Base-by-base conservation (phyloP, 2,329 filamentous ascomycete species). In the Diplodia mutila region DNA sequence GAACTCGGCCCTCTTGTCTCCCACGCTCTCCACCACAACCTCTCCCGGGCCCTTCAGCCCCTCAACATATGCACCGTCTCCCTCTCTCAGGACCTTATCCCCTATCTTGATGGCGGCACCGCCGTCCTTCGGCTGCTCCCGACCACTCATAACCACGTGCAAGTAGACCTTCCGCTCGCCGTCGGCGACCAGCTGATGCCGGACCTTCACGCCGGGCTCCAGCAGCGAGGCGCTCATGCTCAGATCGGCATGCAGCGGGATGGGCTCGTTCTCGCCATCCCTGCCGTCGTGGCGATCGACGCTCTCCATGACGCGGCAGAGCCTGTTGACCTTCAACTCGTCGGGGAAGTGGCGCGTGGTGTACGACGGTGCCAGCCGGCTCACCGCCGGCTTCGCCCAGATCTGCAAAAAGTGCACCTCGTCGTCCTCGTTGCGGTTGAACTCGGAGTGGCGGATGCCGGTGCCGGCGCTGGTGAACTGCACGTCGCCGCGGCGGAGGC, bases 401-500 rank as follows among this genome's bases (percentile, higher is more conserved):
- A 97, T 96, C 79, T 97, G 93, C 39, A 97, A 81, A 75, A 96
- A 96, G 76, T 96, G 92, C 14, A 92, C 90, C 27, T 90, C 87
- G 53, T 91, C 87, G 16, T 85, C 80, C 65, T 81, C 77, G 76
- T 92, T 89, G 79, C 95, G 89, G 79, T 94, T 95, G 80, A 90
- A 88, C 80, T 97, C 93, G 8, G 88, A 91, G 78, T 97, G 92
- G 1, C 92, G 87, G 73, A 97, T 89, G 6, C 87, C 87, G 5
- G 88, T 93, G 66, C 93, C 93, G n/a, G 91, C 93, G 16, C 90
- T 93, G 11, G 93, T 97, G 79, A 96, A 97, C 75, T 97, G 93
- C 53, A 97, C 91, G 77, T 96, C 92, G 14, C 92, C 92, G 46
- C 92, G 85, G 74, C 86, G 86, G 83, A 97, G 90, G 79, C 89